phyloP scores from a whole-genome alignment of 345 rosid genomes.

The Hypericum perforatum region DNA sequence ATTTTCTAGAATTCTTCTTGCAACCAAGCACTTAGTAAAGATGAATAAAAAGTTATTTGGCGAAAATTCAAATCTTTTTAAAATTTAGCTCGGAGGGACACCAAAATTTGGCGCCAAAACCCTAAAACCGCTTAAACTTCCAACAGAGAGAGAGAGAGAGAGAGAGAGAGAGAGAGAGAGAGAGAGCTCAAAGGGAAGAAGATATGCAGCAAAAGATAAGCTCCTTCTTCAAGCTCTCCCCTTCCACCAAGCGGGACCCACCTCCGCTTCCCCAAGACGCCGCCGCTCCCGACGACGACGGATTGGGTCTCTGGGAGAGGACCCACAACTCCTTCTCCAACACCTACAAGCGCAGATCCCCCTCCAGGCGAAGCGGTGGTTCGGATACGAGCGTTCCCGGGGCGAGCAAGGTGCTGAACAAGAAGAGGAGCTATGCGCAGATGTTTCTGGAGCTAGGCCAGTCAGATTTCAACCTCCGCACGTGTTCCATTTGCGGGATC shows the following conservation, averaged over 20 bases:
- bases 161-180: constrained; percentile 27
- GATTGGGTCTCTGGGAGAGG: constrained; percentile 31
- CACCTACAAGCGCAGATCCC: constrained; percentile 44
- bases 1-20: too few species aligned
- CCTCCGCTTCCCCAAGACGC: constrained; percentile 12
- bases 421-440: constrained; percentile 75
- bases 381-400: neutral
- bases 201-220: constrained; percentile 68
- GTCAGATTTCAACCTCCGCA: constrained; percentile 67
- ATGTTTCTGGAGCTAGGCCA: constrained; percentile 77
- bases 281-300: constrained; percentile 34
- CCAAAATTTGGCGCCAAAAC: too few species aligned
- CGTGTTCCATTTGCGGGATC: constrained; percentile 46
- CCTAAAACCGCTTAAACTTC: neutral
- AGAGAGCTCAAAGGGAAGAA: constrained; percentile 34
- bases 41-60: too few species aligned
- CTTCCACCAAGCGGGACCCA: neutral
- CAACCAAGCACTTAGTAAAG: too few species aligned
- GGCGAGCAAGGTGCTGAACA: constrained; percentile 28
- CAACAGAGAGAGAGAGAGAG: constrained; percentile 22
- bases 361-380: constrained; percentile 6
- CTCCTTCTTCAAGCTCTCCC: constrained; percentile 51
- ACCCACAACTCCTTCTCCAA: constrained; percentile 25
- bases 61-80: too few species aligned
- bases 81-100: too few species aligned